Base-by-base conservation (phyloP, 306 rosid species). In the Vachellia pachyceras region DNA sequence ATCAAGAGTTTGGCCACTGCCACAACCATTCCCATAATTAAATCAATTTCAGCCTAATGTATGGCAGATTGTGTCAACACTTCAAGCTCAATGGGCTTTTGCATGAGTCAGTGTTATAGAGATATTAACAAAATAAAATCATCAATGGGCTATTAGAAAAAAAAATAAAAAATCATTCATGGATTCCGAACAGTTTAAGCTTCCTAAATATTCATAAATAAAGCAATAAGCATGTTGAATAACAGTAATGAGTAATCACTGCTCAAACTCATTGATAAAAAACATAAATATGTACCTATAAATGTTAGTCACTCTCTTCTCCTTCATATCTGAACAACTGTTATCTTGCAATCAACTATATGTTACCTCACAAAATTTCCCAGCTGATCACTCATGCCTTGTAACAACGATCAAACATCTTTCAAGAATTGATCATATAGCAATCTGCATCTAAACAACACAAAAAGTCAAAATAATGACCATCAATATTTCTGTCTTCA, bases 301-400 rank as follows among this genome's bases (percentile, higher is more conserved):
- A 72, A 84, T 78, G 58, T 36, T 70, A 47, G 69, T 55, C 57
- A 77, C 72, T 83, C 77, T 79, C 68, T 83, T 79, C 78, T 82
- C 78, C 73, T 60, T 73, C 80, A 75, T 18, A 75, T 69, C 14
- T 45, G 41, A 37, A n/a, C 81, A 73, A 81, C 70, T 57, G 45
- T 71, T 78, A 72, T 8, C 69, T 74, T 79, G 75, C 35, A 71
- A 65, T 77, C 33, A 78, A 54, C 78, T 75, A 72, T 66, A 75
- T 15, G 71, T 47, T 85, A 91, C 94, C 94, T 90, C 78, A n/a
- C n/a, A 82, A 94, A 91, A 54, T 91, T 91, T 63, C 89, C 91
- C 10, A 73, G 78, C 71, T 84, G 90, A 79, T 91, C 94, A 82
- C 87, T 91, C 90, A 87, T 11, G 81, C 77, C 78, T 66, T 87